These are phyloP conservation scores for Cymbidium sinense DNA, from an alignment of 106 monocot genomes.

Conservation along the genomic window DNA sequence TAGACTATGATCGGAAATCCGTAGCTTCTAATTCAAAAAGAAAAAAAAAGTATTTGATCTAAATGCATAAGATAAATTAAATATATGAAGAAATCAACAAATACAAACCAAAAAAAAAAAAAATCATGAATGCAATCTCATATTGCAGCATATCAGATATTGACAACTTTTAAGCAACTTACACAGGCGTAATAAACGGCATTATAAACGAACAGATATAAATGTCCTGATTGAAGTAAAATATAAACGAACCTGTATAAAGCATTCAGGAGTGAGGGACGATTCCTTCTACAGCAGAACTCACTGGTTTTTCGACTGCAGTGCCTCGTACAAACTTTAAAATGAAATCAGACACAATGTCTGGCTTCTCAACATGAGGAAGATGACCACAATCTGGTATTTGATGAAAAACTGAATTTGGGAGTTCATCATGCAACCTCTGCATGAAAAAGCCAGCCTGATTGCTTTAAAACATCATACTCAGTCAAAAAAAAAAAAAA, in stretches of 20 bases:
- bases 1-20: too few species aligned
- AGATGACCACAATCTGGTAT: constrained; percentile 58
- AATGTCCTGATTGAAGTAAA: neutral
- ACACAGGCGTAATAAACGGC: too few species aligned
- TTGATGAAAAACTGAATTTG: constrained; percentile 28
- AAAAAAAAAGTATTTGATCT: too few species aligned
- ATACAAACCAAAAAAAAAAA: neutral
- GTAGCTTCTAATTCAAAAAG: too few species aligned
- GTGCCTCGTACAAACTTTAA: constrained; percentile 22
- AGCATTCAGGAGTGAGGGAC: neutral
- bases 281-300: neutral
- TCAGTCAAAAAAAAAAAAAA: too few species aligned
- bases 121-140: too few species aligned
- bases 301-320: neutral
- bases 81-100: too few species aligned
- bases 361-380: constrained; percentile 60
- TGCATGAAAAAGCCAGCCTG: constrained; percentile 7
- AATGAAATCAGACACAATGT: constrained; percentile 22
- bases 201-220: too few species aligned
- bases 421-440: constrained; percentile 40
- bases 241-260: neutral
- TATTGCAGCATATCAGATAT: too few species aligned
- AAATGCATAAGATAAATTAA: too few species aligned
- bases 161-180: too few species aligned
- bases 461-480: neutral